Conservation (phyloP, 179 eudicot genomes). For the Silene coronaria region DNA sequence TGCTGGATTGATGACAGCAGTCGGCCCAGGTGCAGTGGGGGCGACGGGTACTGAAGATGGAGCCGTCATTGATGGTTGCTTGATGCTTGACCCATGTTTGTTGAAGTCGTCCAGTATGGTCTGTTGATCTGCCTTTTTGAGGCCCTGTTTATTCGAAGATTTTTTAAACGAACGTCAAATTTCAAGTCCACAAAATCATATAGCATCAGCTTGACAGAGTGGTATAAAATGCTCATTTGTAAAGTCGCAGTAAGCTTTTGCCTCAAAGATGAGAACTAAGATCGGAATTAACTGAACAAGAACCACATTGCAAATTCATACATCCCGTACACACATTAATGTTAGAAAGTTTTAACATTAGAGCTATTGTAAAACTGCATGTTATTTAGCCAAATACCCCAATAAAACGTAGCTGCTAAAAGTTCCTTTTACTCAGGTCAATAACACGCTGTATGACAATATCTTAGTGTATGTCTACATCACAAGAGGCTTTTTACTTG, state of each 20-base stretch:
- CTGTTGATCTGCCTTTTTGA: conserved; percentile 84
- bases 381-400: too few species aligned
- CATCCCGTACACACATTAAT: too few species aligned
- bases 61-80: conserved; percentile 40
- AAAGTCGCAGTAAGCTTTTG: not conserved
- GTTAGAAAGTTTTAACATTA: not conserved
- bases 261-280: not conserved
- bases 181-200: not conserved
- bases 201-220: too few species aligned
- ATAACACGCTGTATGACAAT: too few species aligned
- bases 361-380: too few species aligned
- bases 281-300: not conserved
- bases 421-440: too few species aligned
- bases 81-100: conserved; percentile 71
- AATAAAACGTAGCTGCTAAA: too few species aligned
- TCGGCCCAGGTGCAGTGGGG: conserved; percentile 29
- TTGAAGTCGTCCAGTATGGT: conserved; percentile 81
- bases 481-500: too few species aligned
- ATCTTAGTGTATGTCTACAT: too few species aligned
- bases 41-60: conserved; percentile 29
- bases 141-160: conserved; percentile 49
- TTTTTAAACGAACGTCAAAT: conserved; percentile 5
- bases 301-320: not conserved
- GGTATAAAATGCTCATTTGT: too few species aligned
- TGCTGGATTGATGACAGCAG: conserved; percentile 28